Evolutionary conservation across 2,329 filamentous ascomycete genomes (phyloP), one percentile per base, ranked within the genome.

Genomic region (Polychaeton citri): DNA sequence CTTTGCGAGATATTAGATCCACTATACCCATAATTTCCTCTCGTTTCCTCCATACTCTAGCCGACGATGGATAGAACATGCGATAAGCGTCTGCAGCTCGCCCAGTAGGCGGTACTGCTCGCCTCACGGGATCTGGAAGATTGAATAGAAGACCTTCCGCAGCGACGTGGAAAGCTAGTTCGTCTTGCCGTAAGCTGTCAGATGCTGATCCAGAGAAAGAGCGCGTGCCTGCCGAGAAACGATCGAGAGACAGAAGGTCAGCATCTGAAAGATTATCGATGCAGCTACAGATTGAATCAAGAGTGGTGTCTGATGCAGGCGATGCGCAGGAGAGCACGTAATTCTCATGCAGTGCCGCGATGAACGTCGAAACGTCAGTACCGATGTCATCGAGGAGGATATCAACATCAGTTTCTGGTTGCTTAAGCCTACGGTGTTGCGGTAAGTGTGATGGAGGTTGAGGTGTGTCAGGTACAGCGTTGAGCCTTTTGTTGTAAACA

Each of bases 311-410:
- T 0, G 71, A 75, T 16, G 71, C 58, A 2, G 71, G 64, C 18
- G 65, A 61, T 56, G 79, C 75, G 52, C 88, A 96, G 0, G 90
- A 96, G 1, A 86, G 66, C 1, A 80, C 70, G 47, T 94, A 96
- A 53, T 98, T 98, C 52, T 98, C 90, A 53, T 96, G 88, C 0
- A 96, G 64, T 3, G 86, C 83, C 4, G 85, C 82, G 33, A 94
- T 74, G 51, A 95, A 95, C 0, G 87, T 95, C 38, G 82, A 76
- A 0, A 80, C 84, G 51, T 98, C 90, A 0, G 90, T 94, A 1
- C 90, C 90, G 0, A 82, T 86, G 61, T 95, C 88, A 50, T 94
- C 84, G 17, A 94, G 79, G n/a, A 98, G 68, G 1, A 73, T 69
- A 44, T 94, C 80, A 16, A 62, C 50, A 36, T 62, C 53, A 12